Conservation (phyloP, 148 eudicot species). For the Limonium bicolor region DNA sequence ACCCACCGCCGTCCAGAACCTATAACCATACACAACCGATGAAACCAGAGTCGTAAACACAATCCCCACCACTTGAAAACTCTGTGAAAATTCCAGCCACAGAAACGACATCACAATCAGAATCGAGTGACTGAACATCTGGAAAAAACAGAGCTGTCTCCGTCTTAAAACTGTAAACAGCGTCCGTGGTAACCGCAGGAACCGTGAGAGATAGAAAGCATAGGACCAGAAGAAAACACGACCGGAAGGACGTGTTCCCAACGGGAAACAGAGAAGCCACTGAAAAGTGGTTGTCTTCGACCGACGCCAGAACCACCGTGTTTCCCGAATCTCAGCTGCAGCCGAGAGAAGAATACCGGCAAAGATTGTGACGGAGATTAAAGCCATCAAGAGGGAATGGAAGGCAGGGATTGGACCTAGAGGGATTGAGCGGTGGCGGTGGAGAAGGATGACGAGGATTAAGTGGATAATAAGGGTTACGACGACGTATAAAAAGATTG, state of each 20-base stretch:
- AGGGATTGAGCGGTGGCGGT: constrained; percentile 21
- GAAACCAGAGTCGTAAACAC: constrained; percentile 38
- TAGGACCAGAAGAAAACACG: constrained; percentile 97
- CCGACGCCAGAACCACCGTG: constrained; percentile 80
- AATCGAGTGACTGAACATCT: constrained; percentile 41
- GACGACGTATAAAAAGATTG: constrained; percentile 35
- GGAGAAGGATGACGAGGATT: constrained; percentile 21
- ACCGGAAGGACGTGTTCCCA: constrained; percentile 81
- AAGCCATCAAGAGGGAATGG: constrained; percentile 56
- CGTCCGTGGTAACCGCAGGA: constrained; percentile 42
- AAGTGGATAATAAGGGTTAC: constrained; percentile 24
- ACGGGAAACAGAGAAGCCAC: constrained; percentile 87
- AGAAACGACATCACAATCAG: constrained; percentile 55
- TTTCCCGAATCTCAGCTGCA: constrained; percentile 72
- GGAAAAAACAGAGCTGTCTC: constrained; percentile 22
- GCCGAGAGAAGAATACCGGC: constrained; percentile 58
- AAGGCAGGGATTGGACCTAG: constrained; percentile 67
- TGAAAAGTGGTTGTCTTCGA: constrained; percentile 56
- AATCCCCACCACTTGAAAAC: constrained; percentile 63
- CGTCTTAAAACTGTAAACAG: constrained; percentile 26
- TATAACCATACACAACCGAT: constrained; percentile 53
- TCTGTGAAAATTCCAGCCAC: constrained; percentile 85
- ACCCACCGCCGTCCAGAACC: constrained; percentile 76
- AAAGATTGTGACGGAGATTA: constrained; percentile 50
- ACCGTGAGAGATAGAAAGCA: constrained; percentile 63